Evolutionary conservation across 2,329 filamentous ascomycete species (phyloP).

Genomic region (Didymella arachidicola): DNA sequence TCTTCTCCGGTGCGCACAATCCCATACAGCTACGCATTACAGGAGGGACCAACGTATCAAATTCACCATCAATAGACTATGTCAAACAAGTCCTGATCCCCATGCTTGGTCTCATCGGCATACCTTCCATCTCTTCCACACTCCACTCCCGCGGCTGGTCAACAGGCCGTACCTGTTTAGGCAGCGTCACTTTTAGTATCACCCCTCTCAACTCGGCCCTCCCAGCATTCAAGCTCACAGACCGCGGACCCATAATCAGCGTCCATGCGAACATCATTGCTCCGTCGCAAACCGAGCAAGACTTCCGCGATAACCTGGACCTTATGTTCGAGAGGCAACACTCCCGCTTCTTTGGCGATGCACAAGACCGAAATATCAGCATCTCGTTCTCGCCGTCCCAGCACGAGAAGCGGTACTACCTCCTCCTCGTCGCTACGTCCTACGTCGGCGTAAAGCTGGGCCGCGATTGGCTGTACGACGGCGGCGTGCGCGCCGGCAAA

Average conservation of each 20-base stretch:
- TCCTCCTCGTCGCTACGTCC: conserved; percentile 64
- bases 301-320: conserved; percentile 39
- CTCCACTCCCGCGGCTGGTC: conserved; percentile 64
- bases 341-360: conserved; percentile 27
- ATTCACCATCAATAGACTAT: conserved; percentile 65
- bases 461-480: conserved; percentile 59
- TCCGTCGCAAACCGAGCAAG: conserved; percentile 42
- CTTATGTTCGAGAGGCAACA: conserved; percentile 33
- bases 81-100: conserved; percentile 63
- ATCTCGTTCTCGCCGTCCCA: conserved; percentile 53
- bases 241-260: conserved; percentile 36
- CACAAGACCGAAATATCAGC: conserved; percentile 19
- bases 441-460: conserved; percentile 59
- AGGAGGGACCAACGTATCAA: conserved; percentile 66
- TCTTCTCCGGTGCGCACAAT: conserved; percentile 50
- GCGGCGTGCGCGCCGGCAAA: conserved; percentile 31
- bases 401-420: conserved; percentile 58
- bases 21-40: conserved; percentile 55
- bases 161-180: conserved; percentile 56
- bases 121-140: conserved; percentile 55
- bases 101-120: conserved; percentile 59
- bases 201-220: conserved; percentile 50
- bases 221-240: conserved; percentile 47
- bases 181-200: conserved; percentile 60
- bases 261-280: conserved; percentile 52